Evolutionary conservation across 176 grass and related monocot genomes (phyloP).

Genomic region (Zizania latifolia): DNA sequence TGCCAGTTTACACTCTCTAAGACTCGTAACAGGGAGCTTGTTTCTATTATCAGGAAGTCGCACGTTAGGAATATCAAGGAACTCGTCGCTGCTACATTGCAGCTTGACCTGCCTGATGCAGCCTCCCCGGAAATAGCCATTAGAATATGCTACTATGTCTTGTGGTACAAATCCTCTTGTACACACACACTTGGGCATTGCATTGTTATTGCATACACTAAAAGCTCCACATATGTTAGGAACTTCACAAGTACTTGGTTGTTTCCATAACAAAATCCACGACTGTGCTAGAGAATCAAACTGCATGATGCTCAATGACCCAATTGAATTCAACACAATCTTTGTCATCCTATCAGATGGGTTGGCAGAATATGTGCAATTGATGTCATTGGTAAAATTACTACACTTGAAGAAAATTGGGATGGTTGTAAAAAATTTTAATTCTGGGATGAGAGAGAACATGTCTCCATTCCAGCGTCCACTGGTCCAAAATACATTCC

Average conservation of each 20-base stretch:
- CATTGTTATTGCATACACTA: slow-evolving; percentile 23
- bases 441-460: neutral
- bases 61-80: slow-evolving; percentile 22
- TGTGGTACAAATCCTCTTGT: slow-evolving; percentile 9
- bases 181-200: neutral
- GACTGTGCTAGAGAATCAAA: neutral
- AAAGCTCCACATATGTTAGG: slow-evolving; percentile 37
- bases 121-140: neutral
- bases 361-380: slow-evolving; percentile 30
- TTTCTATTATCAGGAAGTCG: neutral
- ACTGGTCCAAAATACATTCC: neutral
- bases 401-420: slow-evolving; percentile 13
- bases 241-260: slow-evolving; percentile 11
- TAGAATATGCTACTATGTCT: neutral
- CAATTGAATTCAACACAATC: slow-evolving; percentile 20
- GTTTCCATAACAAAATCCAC: slow-evolving; percentile 19
- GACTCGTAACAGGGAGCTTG: neutral
- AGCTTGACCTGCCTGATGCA: neutral
- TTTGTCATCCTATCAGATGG: neutral
- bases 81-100: slow-evolving; percentile 36
- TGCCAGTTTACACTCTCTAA: neutral
- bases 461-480: neutral
- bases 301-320: slow-evolving; percentile 19
- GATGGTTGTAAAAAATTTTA: neutral
- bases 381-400: neutral